Base-by-base conservation (phyloP, 768 basidiomycete genomes). In the Mycena vulgaris region DNA sequence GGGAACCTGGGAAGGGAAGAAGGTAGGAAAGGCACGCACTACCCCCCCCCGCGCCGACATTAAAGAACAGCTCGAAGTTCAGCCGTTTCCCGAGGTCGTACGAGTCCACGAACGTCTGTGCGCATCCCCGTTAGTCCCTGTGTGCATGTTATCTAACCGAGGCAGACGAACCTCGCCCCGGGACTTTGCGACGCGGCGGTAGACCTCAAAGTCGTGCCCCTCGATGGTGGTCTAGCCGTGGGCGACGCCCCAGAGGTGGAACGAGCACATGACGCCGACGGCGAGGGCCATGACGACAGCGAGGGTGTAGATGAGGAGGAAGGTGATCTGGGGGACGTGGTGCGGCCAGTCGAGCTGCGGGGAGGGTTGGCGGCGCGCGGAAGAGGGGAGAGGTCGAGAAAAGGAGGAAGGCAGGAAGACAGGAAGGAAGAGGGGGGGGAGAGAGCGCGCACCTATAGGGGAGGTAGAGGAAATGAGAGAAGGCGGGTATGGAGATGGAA, bases 191-290 rank as follows among this genome's bases (percentile, higher is more conserved):
- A 89, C 80, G 65, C 83, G 88, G 2, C 88, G 84, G 76, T 99
- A 97, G 31, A 92, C 86, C 10, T 90, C 90, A 75, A 96, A 89
- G 75, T 99, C 97, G 72, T 96, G 95, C 8, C 87, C 87, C 80
- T 99, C 98, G 9, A 99, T 97, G 1, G 92, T 89, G 0, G 96
- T 98, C 78, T 98, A 96, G 0, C 91, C 96, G 39, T 83, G 79
- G 0, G 88, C 79, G 16, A 98, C 81, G 63, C 92, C 87, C 83
- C 89, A 93, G 2, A 96, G 69, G 71, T 95, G 94, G 82, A 90
- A 96, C 3, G 82, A 76, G 5, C 89, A 81, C 93, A 96, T 94
- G 42, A 93, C 83, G 5, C 87, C 81, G 0, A 97, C 90, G 0
- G 93, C 91, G 30, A 96, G 81, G 61, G 90, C 92, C 63, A 99